Evolutionary conservation across 768 basidiomycete genomes (phyloP).

Genomic region (Termitomyces sp.): DNA sequence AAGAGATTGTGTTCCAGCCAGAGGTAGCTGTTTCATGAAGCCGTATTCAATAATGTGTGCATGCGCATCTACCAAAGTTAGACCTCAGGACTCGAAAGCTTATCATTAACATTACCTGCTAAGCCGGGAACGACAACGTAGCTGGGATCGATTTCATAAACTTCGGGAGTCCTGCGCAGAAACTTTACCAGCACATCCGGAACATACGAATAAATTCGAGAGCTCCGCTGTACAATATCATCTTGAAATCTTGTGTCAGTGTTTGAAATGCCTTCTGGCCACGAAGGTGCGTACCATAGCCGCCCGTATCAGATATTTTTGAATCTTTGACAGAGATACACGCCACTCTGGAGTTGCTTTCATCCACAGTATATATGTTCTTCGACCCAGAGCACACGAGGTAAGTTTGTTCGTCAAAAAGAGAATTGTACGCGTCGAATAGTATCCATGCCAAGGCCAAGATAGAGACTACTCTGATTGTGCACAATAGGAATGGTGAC

Average conservation of each 20-base stretch:
- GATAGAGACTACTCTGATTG: conserved; percentile 5
- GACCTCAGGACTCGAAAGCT: background rate
- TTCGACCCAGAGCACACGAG: conserved; percentile 48
- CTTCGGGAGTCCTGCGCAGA: conserved; percentile 1
- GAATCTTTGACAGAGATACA: conserved; percentile 54
- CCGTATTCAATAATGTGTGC: conserved; percentile 77
- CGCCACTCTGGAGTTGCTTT: conserved; percentile 42
- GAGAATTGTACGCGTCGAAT: conserved; percentile 25
- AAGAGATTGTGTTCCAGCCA: conserved; percentile 53
- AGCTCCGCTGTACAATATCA: conserved; percentile 7
- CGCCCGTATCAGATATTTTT: conserved; percentile 43
- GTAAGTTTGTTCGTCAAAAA: conserved; percentile 28
- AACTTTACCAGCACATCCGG: conserved; percentile 7
- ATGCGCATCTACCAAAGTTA: conserved; percentile 55
- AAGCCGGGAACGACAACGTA: conserved; percentile 69
- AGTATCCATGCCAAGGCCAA: conserved; percentile 7
- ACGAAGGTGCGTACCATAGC: conserved; percentile 29
- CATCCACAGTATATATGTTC: conserved; percentile 70
- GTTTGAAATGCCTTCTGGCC: background rate
- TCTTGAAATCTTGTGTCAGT: conserved; percentile 7
- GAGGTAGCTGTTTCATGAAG: conserved; percentile 57
- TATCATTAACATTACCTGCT: conserved; percentile 38
- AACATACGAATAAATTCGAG: background rate
- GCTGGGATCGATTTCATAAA: conserved; percentile 14
- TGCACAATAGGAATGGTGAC: background rate